Evolutionary conservation across 768 basidiomycete species (phyloP), one percentile per base, ranked within the genome.

Genomic region (Hericium erinaceus): DNA sequence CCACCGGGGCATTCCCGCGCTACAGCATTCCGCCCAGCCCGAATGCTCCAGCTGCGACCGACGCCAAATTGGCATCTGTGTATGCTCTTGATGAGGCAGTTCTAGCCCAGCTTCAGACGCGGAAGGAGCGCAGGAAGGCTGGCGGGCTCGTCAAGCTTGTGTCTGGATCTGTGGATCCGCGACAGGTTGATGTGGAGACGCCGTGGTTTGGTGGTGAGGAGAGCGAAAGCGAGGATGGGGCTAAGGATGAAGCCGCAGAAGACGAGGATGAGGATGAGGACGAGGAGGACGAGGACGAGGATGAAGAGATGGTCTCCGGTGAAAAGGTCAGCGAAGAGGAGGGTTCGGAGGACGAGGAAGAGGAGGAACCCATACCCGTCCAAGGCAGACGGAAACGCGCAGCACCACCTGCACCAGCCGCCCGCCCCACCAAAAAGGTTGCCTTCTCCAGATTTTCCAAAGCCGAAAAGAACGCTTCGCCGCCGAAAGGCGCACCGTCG

Each of bases 121-220:
- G 85, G 61, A 89, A 85, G 69, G 88, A 90, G 66, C 74, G 89
- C 67, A 78, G 88, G 60, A 83, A 80, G 62, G 66, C 68, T 1
- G 58, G 57, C 3, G 76, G 71, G 0, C 66, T 74, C 60, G 81
- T 95, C 52, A 83, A 75, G 66, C 69, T 85, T 61, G 65, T 63
- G 4, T 58, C 70, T 13, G 75, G 77, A 0, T 62, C 46, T 55
- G 65, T 70, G 22, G 82, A 82, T 54, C 52, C 54, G 48, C 72
- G 82, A 33, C 68, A 67, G 20, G 67, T 80, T 16, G 75, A 72
- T 49, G 64, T 79, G 57, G 74, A 74, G 16, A 65, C 61, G 28
- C 60, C 62, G 13, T 74, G 75, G 69, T 66, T 68, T n/a, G 61
- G 78, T 75, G 69, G 74, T 50, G 60, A 26, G 33, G 44, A 49